A percentile compares a stretch with the other conserved stretches of the same genome.
These are phyloP conservation scores for Jimgerdemannia lactiflua DNA, from an alignment of 192 early-diverging fungal species.

Conservation along the genomic window DNA sequence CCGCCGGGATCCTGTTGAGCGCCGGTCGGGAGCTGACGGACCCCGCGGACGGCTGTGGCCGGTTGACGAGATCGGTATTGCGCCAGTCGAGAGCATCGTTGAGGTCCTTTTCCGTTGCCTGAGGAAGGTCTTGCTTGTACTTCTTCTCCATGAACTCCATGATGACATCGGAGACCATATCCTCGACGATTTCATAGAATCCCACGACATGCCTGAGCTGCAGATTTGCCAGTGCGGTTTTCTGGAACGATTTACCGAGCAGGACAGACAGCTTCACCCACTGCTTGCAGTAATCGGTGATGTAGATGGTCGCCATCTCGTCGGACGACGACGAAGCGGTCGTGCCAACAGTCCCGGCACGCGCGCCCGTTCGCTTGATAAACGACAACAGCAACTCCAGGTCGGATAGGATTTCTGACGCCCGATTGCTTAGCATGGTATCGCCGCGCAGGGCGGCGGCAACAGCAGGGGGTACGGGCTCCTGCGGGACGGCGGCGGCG, in stretches of 20 bases:
- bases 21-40: too few relatives aligned
- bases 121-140: neutral
- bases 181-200: constrained; percentile 20
- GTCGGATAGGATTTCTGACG: constrained; percentile 14
- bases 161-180: constrained; percentile 4
- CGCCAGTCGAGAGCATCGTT: constrained; percentile 4
- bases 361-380: constrained; percentile 7
- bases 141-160: constrained; percentile 6
- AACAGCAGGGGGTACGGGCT: constrained; percentile 9
- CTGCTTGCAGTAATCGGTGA: constrained; percentile 14
- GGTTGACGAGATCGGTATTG: neutral
- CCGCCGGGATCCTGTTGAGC: constrained; percentile 2
- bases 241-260: neutral
- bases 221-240: neutral
- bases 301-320: neutral
- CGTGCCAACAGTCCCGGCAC: neutral
- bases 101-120: constrained; percentile 6
- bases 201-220: constrained; percentile 11
- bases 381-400: constrained; percentile 17
- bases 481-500: constrained; percentile 7
- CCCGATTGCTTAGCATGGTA: constrained; percentile 1
- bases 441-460: neutral
- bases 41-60: neutral
- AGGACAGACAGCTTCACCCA: constrained; percentile 16
- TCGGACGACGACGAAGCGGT: neutral